A percentile compares a stretch with the other conserved stretches of the same genome.
These are phyloP conservation scores for Porogramme epimiltina DNA, from an alignment of 1,284 basidiomycete species.

Conservation along the genomic window DNA sequence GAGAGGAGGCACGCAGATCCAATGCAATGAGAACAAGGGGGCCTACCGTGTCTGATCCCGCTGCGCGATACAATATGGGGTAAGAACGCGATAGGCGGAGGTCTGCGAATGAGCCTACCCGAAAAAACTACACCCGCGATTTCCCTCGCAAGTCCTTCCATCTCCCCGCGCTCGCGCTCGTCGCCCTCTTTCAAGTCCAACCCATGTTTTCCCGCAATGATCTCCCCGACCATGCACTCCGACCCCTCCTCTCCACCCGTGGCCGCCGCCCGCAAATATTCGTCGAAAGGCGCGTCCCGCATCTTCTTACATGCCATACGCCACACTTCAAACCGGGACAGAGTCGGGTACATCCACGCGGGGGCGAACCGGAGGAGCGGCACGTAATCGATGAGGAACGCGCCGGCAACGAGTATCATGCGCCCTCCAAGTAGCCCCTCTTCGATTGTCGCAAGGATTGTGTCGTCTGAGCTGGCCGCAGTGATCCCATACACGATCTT, in stretches of 20 bases:
- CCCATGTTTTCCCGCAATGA: no score
- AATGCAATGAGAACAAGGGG: background rate
- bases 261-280: background rate
- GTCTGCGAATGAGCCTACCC: no score
- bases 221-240: background rate
- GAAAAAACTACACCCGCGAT: no score
- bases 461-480: conserved; percentile 2
- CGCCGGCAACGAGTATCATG: background rate
- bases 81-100: no score
- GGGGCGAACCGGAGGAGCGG: conserved; percentile 8
- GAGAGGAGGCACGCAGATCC: background rate
- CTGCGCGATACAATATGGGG: background rate
- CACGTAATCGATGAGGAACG: conserved; percentile 6
- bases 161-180: no score
- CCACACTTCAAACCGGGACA: background rate
- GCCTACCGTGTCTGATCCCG: background rate
- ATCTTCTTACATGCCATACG: background rate
- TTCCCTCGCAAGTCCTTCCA: no score
- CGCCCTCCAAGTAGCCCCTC: conserved; percentile 6
- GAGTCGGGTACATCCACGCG: conserved; percentile 8
- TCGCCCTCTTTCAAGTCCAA: no score
- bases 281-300: background rate
- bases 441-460: conserved; percentile 5
- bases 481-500: conserved; percentile 15
- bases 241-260: background rate